A percentile compares a stretch with the other conserved stretches of the same genome.
phyloP scores from a whole-genome alignment of 768 basidiomycete genomes.

The Hydnomerulius pinastri region DNA sequence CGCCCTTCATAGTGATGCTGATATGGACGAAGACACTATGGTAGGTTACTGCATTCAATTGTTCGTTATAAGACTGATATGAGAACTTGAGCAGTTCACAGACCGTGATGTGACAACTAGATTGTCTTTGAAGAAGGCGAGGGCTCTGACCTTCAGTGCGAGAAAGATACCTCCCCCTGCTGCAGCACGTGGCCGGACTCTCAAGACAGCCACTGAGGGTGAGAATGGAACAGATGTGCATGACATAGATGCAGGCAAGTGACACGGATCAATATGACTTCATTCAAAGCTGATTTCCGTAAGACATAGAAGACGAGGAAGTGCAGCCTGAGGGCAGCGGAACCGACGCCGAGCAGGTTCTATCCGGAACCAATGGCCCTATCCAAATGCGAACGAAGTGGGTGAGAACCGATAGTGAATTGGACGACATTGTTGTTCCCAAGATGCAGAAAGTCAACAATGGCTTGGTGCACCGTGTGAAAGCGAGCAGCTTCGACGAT shows the following conservation, averaged over 20 bases:
- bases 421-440: not conserved
- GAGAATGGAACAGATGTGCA: not conserved
- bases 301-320: no score
- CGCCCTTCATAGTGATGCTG: not conserved
- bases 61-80: no score
- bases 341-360: no score
- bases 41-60: not conserved
- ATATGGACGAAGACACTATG: slow-evolving; percentile 6
- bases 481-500: slow-evolving; percentile 21
- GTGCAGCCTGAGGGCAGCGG: no score
- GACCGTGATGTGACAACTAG: not conserved
- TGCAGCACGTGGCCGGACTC: not conserved
- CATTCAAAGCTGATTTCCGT: no score
- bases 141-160: not conserved
- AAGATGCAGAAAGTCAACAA: not conserved
- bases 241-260: not conserved
- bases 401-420: not conserved
- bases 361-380: not conserved
- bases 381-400: not conserved
- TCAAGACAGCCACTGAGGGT: no score
- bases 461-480: not conserved
- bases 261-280: not conserved
- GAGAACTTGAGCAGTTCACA: not conserved
- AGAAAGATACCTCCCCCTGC: not conserved
- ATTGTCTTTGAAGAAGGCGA: not conserved